Percentiles rank a stretch among this genome's conserved stretches.
These are phyloP conservation scores for Tetramitus jugosus DNA, from an alignment of 208 protist genomes.

Conservation along the genomic window DNA sequence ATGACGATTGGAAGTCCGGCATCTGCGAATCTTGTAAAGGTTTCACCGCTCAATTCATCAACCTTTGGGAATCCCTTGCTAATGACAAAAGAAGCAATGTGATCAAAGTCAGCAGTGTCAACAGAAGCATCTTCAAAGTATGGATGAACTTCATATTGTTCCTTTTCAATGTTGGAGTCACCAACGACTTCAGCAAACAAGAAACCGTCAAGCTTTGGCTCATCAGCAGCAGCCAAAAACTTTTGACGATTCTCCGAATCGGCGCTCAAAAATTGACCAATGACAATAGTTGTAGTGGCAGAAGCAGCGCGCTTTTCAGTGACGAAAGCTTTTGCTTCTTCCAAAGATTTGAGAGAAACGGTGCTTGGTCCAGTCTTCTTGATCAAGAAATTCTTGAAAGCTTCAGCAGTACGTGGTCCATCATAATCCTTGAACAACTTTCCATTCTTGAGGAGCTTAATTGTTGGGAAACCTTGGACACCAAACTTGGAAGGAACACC, in stretches of 20 bases:
- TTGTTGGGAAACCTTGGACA: constrained; percentile 22
- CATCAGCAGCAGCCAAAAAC: background rate
- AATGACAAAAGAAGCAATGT: background rate
- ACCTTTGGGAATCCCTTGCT: background rate
- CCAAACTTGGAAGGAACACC: background rate
- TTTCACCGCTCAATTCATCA: background rate
- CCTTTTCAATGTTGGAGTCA: background rate
- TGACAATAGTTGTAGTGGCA: background rate
- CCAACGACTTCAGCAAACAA: background rate
- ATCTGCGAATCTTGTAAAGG: constrained; percentile 6
- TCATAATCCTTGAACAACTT: constrained; percentile 9
- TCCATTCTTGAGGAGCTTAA: constrained; percentile 14
- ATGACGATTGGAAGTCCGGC: background rate
- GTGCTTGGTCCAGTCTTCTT: constrained; percentile 22
- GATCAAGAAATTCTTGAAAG: background rate
- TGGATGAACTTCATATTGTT: background rate
- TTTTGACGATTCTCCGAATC: background rate
- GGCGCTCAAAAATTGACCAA: background rate
- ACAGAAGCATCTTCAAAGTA: background rate
- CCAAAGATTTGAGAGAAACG: background rate
- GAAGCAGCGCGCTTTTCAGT: background rate
- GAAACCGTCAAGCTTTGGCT: background rate
- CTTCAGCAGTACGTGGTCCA: constrained; percentile 2
- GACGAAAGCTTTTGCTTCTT: background rate
- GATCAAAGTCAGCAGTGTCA: background rate